Evolutionary conservation across 1,284 basidiomycete species (phyloP).

Genomic region (Flammula alnicola): DNA sequence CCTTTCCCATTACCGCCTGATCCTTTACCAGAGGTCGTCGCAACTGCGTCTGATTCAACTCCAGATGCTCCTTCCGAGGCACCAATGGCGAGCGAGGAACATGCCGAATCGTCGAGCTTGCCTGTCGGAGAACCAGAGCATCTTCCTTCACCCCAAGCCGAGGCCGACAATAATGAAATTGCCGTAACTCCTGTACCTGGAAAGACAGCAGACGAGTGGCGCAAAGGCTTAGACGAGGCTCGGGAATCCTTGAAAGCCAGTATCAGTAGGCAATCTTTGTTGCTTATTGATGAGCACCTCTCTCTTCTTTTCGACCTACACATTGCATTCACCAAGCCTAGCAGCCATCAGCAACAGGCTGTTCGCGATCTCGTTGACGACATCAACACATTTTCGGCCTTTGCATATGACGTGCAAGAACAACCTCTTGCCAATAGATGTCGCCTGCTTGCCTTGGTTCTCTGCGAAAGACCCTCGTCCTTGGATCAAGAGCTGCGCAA

Average conservation of each 20-base stretch:
- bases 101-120: neutral
- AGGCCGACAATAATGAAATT: constrained; percentile 27
- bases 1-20: constrained; percentile 81
- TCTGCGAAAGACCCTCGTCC: constrained; percentile 73
- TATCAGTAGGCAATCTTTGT: constrained; percentile 74
- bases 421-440: constrained; percentile 82
- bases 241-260: constrained; percentile 70
- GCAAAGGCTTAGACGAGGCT: constrained; percentile 64
- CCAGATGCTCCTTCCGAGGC: constrained; percentile 26
- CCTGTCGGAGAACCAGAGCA: constrained; percentile 23
- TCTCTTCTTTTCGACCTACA: constrained; percentile 91
- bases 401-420: constrained; percentile 68
- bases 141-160: constrained; percentile 30
- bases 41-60: constrained; percentile 8
- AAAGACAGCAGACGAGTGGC: constrained; percentile 65
- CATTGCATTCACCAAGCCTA: constrained; percentile 72
- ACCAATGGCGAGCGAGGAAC: constrained; percentile 18
- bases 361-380: constrained; percentile 74
- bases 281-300: constrained; percentile 86
- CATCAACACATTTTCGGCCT: constrained; percentile 69
- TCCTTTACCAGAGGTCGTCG: constrained; percentile 32
- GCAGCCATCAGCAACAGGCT: constrained; percentile 64
- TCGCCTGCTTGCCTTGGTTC: constrained; percentile 83
- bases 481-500: constrained; percentile 54
- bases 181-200: constrained; percentile 31